Evolutionary conservation across 148 eudicot species (phyloP), one percentile per base, ranked within the genome.

Genomic region (Amaranthus cruentus): DNA sequence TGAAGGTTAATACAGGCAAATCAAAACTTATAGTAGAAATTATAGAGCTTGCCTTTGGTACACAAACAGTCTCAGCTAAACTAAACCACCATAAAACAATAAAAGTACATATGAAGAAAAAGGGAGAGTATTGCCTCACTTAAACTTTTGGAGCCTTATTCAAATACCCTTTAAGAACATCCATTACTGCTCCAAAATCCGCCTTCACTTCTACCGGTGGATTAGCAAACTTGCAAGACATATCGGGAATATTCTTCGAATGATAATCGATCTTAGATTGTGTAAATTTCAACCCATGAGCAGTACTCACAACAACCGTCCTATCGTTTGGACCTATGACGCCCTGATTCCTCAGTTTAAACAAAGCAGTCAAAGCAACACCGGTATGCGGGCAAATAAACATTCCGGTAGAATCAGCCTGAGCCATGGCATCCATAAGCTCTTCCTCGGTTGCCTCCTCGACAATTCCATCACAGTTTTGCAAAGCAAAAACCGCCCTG

Each of bases 391-490:
- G 98, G 76, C 97, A 94, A 3, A 91, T 90, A 72, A 94, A 94
- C 98, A 94, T 94, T 65, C 98, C 98, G 1, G 98, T 91, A 0
- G 97, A 94, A 72, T 94, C 98, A 0, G 98, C 98, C 52, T 89
- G 91, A 21, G 97, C 98, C 97, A 88, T 91, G 3, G 97, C 96
- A 81, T 94, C 97, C 98, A 94, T 94, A 77, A 94, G 68, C 74
- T 94, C 98, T 72, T 91, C 98, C 84, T 94, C 98, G 0, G 95
- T 94, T 0, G 98, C 98, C 66, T 94, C 98, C 85, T 94, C 98
- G 3, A 94, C 97, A 72, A 94, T 94, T 12, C 98, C 98, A 69
- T 91, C 76, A 0, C 78, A 89, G 4, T 87, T 87, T 78, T 88
- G 64, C 76, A 94, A 73, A 2, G 98, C 96, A 63, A 76, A 88